Conservation (phyloP, 495 filamentous ascomycete species). For the Hypoxylon perforatum region DNA sequence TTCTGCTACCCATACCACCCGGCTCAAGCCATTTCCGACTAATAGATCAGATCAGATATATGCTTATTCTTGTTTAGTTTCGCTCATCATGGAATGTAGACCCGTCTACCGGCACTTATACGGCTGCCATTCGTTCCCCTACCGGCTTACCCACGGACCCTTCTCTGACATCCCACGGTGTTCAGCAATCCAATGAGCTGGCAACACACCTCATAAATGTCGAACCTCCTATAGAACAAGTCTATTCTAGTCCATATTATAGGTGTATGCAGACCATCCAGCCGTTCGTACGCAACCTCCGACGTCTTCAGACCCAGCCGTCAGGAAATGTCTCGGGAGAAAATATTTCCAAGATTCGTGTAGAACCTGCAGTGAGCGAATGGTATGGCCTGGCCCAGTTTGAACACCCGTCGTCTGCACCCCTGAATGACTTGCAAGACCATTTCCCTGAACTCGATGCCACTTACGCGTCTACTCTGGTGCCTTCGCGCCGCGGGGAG, state of each 20-base stretch:
- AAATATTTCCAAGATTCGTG: slow-evolving; percentile 59
- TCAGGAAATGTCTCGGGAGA: slow-evolving; percentile 25
- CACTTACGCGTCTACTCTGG: slow-evolving; percentile 67
- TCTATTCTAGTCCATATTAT: slow-evolving; percentile 92
- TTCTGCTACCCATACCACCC: slow-evolving; percentile 4
- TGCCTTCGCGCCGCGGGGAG: slow-evolving; percentile 79
- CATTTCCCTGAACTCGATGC: slow-evolving; percentile 72
- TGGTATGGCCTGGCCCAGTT: slow-evolving; percentile 89
- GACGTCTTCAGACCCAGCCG: slow-evolving; percentile 8
- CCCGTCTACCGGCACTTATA: slow-evolving; percentile 78
- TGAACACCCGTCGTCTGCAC: slow-evolving; percentile 82
- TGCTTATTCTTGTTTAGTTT: slow-evolving; percentile 67
- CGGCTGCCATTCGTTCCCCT: slow-evolving; percentile 73
- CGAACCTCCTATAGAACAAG: slow-evolving; percentile 73
- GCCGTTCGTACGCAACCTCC: slow-evolving; percentile 64
- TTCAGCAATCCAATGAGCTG: slow-evolving; percentile 84
- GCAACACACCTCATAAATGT: slow-evolving; percentile 69
- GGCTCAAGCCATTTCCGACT: slow-evolving; percentile 27
- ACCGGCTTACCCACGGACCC: slow-evolving; percentile 89
- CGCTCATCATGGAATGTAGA: slow-evolving; percentile 90
- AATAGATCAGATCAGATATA: slow-evolving; percentile 22
- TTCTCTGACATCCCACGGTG: slow-evolving; percentile 86
- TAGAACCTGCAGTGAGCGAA: slow-evolving; percentile 85
- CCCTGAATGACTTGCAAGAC: slow-evolving; percentile 62
- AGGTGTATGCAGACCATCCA: slow-evolving; percentile 89